Conservation (phyloP, 352 stramenopile species). For the Globisporangium middletonii region DNA sequence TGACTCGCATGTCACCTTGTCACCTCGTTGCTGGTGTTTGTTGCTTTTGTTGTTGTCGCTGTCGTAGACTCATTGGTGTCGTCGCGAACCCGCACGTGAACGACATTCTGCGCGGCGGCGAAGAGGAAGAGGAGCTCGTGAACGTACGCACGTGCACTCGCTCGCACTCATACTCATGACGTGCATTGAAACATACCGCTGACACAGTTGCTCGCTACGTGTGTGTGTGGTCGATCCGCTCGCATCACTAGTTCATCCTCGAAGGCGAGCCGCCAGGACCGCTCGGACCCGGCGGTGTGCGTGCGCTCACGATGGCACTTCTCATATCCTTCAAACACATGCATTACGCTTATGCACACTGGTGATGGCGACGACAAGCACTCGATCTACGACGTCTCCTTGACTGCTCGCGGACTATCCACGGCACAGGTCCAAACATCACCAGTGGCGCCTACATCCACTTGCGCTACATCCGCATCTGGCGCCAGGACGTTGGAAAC, state of each 20-base stretch:
- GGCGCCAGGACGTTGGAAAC: conserved; percentile 74
- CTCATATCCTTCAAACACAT: conserved; percentile 66
- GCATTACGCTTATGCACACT: conserved; percentile 3
- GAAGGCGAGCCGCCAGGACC: conserved; percentile 60
- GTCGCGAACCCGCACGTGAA: conserved; percentile 58
- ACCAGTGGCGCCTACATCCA: conserved; percentile 56
- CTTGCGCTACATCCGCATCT: conserved; percentile 72
- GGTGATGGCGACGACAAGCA: no score
- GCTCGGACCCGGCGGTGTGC: conserved; percentile 55
- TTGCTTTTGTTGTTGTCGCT: not conserved
- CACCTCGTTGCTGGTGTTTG: not conserved
- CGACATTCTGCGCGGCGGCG: conserved; percentile 61
- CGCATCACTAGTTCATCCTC: conserved; percentile 50
- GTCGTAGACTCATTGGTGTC: conserved; percentile 58
- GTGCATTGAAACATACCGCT: not conserved
- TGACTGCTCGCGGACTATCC: conserved; percentile 25
- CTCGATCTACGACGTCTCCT: conserved; percentile 16
- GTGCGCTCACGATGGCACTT: conserved; percentile 61
- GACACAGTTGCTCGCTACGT: not conserved
- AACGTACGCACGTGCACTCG: conserved; percentile 28
- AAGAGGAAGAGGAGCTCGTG: conserved; percentile 58
- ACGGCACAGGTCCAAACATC: conserved; percentile 64
- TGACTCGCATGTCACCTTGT: not conserved
- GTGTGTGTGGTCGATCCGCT: not conserved
- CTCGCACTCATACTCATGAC: no score